Conservation (phyloP, 2,329 filamentous ascomycete genomes). For the Ophiostoma ulmi region DNA sequence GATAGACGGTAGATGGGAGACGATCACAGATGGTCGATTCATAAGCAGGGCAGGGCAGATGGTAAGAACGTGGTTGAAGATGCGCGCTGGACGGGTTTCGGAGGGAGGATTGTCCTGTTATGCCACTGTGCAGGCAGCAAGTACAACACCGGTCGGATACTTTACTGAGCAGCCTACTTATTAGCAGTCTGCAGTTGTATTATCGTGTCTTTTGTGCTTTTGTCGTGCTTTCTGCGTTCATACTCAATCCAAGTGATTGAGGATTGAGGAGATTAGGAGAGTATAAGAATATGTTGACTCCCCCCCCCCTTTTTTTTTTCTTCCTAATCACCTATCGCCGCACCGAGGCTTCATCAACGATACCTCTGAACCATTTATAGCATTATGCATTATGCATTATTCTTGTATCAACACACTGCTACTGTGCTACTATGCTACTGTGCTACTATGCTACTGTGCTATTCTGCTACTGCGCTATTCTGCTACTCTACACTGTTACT, state of each 20-base stretch:
- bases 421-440: too few relatives aligned
- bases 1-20: background rate
- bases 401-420: too few relatives aligned
- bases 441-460: background rate
- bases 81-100: background rate
- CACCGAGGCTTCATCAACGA: background rate
- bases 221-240: background rate
- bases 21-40: background rate
- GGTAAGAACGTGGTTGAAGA: background rate
- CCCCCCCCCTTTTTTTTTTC: too few relatives aligned
- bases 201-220: background rate
- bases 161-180: background rate
- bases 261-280: background rate
- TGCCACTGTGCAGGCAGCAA: background rate
- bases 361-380: too few relatives aligned
- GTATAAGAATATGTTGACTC: too few relatives aligned
- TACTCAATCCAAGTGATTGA: background rate
- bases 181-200: background rate
- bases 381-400: too few relatives aligned
- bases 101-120: background rate
- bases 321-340: too few relatives aligned
- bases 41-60: background rate
- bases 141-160: background rate
- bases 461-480: too few relatives aligned
- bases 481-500: background rate